phyloP scores from a whole-genome alignment of 208 protist species.

The Crithidia fasciculata region DNA sequence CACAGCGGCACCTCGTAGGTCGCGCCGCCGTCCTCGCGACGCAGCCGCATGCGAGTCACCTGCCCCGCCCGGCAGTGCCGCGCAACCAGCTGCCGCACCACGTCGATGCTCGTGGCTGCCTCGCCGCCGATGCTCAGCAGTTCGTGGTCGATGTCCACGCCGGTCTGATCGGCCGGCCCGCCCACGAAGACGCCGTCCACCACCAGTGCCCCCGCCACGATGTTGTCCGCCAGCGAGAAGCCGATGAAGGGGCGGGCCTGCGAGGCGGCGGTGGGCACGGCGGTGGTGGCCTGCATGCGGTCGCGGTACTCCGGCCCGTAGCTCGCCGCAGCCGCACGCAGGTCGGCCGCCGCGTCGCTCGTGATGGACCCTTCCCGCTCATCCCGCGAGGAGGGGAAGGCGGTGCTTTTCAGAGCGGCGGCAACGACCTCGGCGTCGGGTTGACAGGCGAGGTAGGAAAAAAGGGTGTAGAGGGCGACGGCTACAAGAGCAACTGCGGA shows the following conservation, averaged over 20 bases:
- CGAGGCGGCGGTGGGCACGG: constrained; percentile 16
- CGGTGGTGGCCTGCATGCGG: constrained; percentile 27
- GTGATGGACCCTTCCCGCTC: constrained; percentile 13
- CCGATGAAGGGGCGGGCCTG: constrained; percentile 45
- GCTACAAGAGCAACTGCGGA: too few species aligned
- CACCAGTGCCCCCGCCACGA: constrained; percentile 36
- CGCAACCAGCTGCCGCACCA: constrained; percentile 36
- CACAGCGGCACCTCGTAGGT: constrained; percentile 47
- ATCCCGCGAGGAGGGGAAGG: too few species aligned
- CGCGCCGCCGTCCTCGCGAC: constrained; percentile 17
- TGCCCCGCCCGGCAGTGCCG: constrained; percentile 42
- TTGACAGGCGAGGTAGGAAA: too few species aligned
- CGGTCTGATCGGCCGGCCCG: constrained; percentile 43
- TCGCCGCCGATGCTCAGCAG: constrained; percentile 36
- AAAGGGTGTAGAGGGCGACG: too few species aligned
- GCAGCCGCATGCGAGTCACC: constrained; percentile 31
- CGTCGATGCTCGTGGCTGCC: constrained; percentile 23
- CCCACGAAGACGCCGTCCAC: constrained; percentile 55
- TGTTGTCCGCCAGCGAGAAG: constrained; percentile 58
- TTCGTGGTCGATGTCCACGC: constrained; percentile 49
- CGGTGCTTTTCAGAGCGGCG: too few species aligned
- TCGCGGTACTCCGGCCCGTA: constrained; percentile 33
- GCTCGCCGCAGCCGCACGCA: constrained; percentile 22
- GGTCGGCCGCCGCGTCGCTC: constrained; percentile 16
- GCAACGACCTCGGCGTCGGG: too few species aligned